Percentiles rank a stretch among this genome's conserved stretches.
Conservation (phyloP, 1,284 basidiomycete species). For the Athelia sp. region DNA sequence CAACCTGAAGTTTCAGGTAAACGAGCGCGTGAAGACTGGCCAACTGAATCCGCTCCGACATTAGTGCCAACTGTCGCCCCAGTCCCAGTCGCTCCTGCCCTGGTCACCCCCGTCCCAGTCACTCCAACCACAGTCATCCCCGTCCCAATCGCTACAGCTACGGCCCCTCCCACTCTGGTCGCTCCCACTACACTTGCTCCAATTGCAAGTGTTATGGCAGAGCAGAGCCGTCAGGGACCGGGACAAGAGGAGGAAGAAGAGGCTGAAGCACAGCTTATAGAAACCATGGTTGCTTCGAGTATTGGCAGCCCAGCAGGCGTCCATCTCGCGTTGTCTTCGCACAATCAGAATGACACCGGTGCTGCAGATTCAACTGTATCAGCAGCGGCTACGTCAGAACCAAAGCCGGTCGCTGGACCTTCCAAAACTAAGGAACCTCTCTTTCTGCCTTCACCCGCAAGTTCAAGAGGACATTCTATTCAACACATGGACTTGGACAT, state of each 20-base stretch:
- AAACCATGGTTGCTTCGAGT: not conserved
- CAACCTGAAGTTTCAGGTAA: not conserved
- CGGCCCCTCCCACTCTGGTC: not conserved
- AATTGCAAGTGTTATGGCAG: not conserved
- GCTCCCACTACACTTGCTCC: not conserved
- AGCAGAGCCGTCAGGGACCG: slow-evolving; percentile 1
- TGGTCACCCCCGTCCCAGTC: no score
- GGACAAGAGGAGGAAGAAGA: slow-evolving; percentile 2
- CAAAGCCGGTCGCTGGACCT: not conserved
- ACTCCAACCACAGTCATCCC: not conserved
- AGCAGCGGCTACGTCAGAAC: not conserved
- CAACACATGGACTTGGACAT: not conserved
- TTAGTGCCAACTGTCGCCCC: slow-evolving; percentile 2
- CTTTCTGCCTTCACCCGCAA: slow-evolving; percentile 2
- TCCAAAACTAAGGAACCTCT: not conserved
- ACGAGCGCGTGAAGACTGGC: not conserved
- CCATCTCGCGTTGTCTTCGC: no score
- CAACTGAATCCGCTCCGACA: slow-evolving; percentile 2
- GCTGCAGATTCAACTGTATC: not conserved
- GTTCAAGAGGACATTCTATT: not conserved
- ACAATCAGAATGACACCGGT: not conserved
- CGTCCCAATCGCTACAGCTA: not conserved
- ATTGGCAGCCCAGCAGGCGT: no score
- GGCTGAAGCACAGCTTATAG: not conserved
- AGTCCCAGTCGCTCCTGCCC: no score